Evolutionary conservation across 257 asterid species (phyloP), one percentile per base, ranked within the genome.

Genomic region (Leptodermis oblonga): DNA sequence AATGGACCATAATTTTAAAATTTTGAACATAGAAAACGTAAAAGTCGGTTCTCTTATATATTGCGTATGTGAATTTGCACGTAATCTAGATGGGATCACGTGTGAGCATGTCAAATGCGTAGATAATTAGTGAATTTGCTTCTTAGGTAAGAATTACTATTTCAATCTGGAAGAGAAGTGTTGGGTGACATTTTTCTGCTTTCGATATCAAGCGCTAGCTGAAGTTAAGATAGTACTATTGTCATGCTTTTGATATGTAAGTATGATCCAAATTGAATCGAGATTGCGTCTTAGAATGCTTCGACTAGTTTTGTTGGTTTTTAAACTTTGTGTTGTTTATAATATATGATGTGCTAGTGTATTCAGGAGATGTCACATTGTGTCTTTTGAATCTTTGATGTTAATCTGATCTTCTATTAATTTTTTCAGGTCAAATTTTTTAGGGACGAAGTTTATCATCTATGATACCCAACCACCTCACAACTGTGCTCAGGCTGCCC

Each of bases 391-490:
- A 25, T 37, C 18, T 15, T 9, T 22, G 23, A 6, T 10, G 20
- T 68, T 25, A 68, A 68, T 7, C 25, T 53, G 28, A 31, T 53
- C 15, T 36, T 7, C 12, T 68, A 23, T 37, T 54, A 8, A 37
- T 37, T 45, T 23, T 31, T 63, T 36, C 81, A 90, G 97, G 90
- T 88, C 97, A 37, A 90, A 90, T 76, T 90, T 88, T 70, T 87
- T 90, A 17, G 97, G 97, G 23, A 86, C 97, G 0, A 90, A 90
- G 83, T 90, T 90, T 86, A 81, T 88, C 75, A 84, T 90, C 28
- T 90, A 86, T 58, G 97, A 90, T 81, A 88, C 88, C 5, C 94
- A 85, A 52, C 87, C 87, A 18, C 97, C 96, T 39, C 60, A 78
- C 72, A 82, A 69, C 72, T 64, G 65, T 71, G 76, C 91, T 62